Conservation (phyloP, 2,329 filamentous ascomycete genomes). For the Trichoderma aggressivum region DNA sequence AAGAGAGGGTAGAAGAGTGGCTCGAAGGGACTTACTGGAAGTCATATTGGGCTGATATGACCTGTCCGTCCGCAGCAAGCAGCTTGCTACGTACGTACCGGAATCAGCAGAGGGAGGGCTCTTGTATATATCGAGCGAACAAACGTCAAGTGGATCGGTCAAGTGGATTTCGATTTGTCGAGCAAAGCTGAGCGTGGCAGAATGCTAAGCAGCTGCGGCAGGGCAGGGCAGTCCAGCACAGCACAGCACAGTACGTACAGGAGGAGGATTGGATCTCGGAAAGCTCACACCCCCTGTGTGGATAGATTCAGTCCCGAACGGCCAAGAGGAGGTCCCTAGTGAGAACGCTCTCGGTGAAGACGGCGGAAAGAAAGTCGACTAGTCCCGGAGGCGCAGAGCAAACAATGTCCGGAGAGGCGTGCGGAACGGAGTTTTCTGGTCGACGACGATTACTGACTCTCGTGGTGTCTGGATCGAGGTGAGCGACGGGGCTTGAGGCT, state of each 20-base stretch:
- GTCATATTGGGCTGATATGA: conserved; percentile 41
- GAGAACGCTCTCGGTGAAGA: conserved; percentile 1
- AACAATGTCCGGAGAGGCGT: neutral
- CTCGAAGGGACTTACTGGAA: conserved; percentile 45
- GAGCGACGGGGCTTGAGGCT: conserved; percentile 11
- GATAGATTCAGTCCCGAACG: neutral
- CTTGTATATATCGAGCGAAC: conserved; percentile 15
- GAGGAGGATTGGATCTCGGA: neutral
- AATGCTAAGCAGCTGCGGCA: neutral
- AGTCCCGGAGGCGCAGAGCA: neutral
- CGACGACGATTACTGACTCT: neutral
- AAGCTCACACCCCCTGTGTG: conserved; percentile 5
- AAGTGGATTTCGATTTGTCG: neutral
- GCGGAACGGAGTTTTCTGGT: neutral
- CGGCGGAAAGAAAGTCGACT: conserved; percentile 1
- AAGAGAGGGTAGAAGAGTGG: conserved; percentile 37
- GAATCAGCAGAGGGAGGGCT: conserved; percentile 16
- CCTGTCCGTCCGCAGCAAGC: conserved; percentile 26
- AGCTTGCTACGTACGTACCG: conserved; percentile 31
- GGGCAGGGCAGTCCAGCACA: no score
- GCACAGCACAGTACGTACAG: neutral
- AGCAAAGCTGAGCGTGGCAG: neutral
- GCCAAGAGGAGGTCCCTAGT: neutral
- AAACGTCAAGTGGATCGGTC: conserved; percentile 7
- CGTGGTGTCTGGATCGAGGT: conserved; percentile 5